Conservation (phyloP, 257 asterid genomes). For the Solanum infundibuliforme region DNA sequence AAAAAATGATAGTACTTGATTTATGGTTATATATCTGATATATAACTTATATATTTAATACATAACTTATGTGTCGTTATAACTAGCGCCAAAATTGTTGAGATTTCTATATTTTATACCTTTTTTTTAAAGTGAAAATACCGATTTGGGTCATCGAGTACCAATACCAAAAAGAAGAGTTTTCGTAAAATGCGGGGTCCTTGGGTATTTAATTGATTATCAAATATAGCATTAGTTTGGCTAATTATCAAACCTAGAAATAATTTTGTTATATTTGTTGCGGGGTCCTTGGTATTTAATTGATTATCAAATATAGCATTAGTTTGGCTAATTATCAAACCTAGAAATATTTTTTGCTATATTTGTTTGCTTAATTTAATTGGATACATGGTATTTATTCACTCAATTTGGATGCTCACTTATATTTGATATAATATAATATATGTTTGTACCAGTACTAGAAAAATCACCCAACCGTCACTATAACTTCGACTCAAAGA, state of each 20-base stretch:
- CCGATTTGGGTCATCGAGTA: no score
- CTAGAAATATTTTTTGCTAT: neutral
- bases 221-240: neutral
- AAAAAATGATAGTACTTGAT: no score
- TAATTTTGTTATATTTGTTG: neutral
- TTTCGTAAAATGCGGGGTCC: neutral
- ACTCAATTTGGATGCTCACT: neutral
- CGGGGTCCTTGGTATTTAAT: no score
- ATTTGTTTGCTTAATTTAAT: neutral
- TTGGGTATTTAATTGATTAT: neutral
- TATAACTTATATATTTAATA: no score
- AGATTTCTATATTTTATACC: neutral
- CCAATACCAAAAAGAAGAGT: neutral
- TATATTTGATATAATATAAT: no score
- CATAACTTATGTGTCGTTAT: no score
- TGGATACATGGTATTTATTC: neutral
- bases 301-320: neutral
- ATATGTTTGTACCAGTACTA: neutral
- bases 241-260: neutral
- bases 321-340: neutral
- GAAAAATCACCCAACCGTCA: neutral
- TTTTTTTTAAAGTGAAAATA: no score
- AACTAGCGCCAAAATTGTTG: neutral
- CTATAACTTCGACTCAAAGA: neutral
- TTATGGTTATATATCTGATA: no score